Evolutionary conservation across 2,329 filamentous ascomycete species (phyloP).

Genomic region (Paracamarosporium sp.): DNA sequence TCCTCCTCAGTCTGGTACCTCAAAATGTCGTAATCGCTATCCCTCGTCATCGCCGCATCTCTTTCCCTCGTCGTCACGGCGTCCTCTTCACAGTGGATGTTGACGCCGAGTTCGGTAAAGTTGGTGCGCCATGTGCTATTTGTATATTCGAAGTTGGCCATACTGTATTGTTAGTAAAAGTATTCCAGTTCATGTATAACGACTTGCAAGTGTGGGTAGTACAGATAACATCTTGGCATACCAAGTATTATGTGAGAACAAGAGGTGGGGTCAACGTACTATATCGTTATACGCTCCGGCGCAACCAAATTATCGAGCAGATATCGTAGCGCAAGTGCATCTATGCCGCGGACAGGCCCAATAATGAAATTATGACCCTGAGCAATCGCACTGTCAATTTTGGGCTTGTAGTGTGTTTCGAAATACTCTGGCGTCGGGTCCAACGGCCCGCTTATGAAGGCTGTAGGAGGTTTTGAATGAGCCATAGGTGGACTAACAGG

Average conservation of each 20-base stretch:
- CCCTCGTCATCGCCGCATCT: constrained; percentile 41
- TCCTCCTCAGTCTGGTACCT: constrained; percentile 36
- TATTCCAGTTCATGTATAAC: background rate
- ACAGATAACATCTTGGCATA: no score
- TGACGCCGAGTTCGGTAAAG: constrained; percentile 19
- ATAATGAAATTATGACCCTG: constrained; percentile 34
- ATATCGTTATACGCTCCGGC: constrained; percentile 15
- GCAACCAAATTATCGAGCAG: constrained; percentile 21
- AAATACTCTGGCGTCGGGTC: constrained; percentile 35
- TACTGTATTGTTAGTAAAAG: background rate
- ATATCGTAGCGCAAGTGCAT: constrained; percentile 35
- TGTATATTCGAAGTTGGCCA: constrained; percentile 19
- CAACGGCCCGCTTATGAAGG: constrained; percentile 44
- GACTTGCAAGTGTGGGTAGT: background rate
- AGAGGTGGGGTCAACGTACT: background rate
- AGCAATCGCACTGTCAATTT: constrained; percentile 39
- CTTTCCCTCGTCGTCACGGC: constrained; percentile 29
- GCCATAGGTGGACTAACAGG: background rate
- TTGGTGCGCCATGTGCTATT: background rate
- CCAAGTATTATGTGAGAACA: no score
- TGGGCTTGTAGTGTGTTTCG: constrained; percentile 33
- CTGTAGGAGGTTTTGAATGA: background rate
- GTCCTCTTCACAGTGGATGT: constrained; percentile 17
- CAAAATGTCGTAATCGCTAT: constrained; percentile 45
- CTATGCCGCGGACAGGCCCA: constrained; percentile 30